These are phyloP conservation scores for Metschnikowia vanudenii DNA, from an alignment of 805 yeast species.

Conservation along the genomic window DNA sequence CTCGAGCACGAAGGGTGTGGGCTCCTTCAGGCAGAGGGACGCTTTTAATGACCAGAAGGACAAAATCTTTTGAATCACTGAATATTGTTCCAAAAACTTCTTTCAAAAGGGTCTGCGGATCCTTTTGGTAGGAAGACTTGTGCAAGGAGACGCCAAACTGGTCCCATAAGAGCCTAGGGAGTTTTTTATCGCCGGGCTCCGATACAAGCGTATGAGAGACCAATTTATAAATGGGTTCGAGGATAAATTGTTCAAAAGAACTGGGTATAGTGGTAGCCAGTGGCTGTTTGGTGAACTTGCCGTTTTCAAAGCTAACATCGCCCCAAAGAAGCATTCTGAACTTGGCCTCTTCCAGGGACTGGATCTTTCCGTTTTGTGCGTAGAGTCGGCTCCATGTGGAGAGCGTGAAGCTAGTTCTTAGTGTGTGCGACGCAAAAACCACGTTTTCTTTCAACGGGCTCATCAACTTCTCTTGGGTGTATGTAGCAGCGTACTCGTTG, in stretches of 20 bases:
- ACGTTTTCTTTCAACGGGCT: constrained; percentile 70
- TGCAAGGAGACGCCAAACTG: constrained; percentile 48
- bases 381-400: constrained; percentile 60
- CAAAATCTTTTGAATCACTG: constrained; percentile 48
- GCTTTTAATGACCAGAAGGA: constrained; percentile 41
- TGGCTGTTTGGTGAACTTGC: constrained; percentile 43
- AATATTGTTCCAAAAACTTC: constrained; percentile 57
- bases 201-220: constrained; percentile 58
- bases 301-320: constrained; percentile 52
- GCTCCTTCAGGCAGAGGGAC: constrained; percentile 18
- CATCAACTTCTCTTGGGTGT: constrained; percentile 30
- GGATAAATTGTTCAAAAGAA: constrained; percentile 62
- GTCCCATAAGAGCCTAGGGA: constrained; percentile 45
- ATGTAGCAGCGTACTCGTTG: constrained; percentile 26
- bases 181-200: constrained; percentile 33
- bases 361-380: constrained; percentile 7
- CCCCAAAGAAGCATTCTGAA: constrained; percentile 77
- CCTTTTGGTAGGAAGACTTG: constrained; percentile 44
- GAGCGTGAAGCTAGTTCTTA: constrained; percentile 65
- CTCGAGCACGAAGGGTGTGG: background rate
- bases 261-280: constrained; percentile 24
- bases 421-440: constrained; percentile 66
- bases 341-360: constrained; percentile 24
- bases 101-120: constrained; percentile 58
- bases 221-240: constrained; percentile 80